Base-by-base conservation (phyloP, 805 yeast species). In the Saturnispora mendoncae region DNA sequence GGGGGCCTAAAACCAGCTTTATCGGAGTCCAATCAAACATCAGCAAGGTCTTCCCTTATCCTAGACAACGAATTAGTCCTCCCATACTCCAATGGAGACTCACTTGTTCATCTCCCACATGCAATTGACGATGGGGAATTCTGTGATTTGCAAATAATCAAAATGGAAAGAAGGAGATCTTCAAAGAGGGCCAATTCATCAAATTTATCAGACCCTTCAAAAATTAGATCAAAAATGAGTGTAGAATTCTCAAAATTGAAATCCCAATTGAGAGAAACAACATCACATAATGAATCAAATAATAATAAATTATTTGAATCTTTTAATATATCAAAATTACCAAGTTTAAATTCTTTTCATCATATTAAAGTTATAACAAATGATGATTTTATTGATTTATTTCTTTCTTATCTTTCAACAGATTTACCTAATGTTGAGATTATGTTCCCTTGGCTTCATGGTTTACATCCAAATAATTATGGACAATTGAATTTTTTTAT, bases 401-500 rank as follows among this genome's bases (percentile, higher is more conserved):
- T 58, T 14, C 41, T 42, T 8, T 42, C 31, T 3, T 54, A 55
- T 23, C 57, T 52, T 33, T 43, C 54, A 2, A 35, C 55, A 10
- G 56, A 51, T 3, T 54, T 80, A 31, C 95, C 96, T 0, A 73
- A 72, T 3, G 80, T 88, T 15, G 71, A 68, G 19, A 54, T 54
- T 9, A 74, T 88, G 70, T 88, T 87, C 52, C 97, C 97, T 0
- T 87, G 96, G 96, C 66, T 85, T 20, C 95, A 88, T 57, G 92
- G 94, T 1, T 65, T 83, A 33, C 76, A 80, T 46, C 67, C 66
- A 12, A 66, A 68, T 27, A 76, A 77, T 52, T 63, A 68, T 32
- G 73, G 79, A 19, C 82, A 76, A 52, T 60, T 70, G 33, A 62
- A 69, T 57, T 64, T 76, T 59, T 51, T 61, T 32, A 48, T 60